These are phyloP conservation scores for Kazachstania psychrophila DNA, from an alignment of 805 yeast genomes.

Conservation along the genomic window DNA sequence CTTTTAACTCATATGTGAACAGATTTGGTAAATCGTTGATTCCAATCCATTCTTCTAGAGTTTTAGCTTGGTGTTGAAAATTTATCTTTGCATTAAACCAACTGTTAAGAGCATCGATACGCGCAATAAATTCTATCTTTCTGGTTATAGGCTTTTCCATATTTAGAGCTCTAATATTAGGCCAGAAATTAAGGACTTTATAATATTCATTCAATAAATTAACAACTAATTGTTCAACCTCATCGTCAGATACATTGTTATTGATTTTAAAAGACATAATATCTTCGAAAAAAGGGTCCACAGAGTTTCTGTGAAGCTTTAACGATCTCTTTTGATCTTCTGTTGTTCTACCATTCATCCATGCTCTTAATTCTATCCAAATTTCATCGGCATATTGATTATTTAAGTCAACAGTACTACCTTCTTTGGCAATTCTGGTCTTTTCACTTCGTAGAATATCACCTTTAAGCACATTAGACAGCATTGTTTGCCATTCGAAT, in stretches of 20 bases:
- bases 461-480: conserved; percentile 82
- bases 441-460: conserved; percentile 90
- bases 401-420: conserved; percentile 20
- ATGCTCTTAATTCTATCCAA: conserved; percentile 85
- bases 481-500: conserved; percentile 93
- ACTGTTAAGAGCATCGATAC: conserved; percentile 68
- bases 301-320: conserved; percentile 56
- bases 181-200: conserved; percentile 68
- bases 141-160: conserved; percentile 66
- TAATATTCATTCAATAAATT: conserved; percentile 52
- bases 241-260: conserved; percentile 31
- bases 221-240: conserved; percentile 44
- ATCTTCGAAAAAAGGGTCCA: conserved; percentile 64
- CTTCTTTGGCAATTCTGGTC: conserved; percentile 54
- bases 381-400: conserved; percentile 35
- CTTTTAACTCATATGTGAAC: conserved; percentile 8
- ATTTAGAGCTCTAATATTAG: conserved; percentile 67
- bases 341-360: conserved; percentile 70
- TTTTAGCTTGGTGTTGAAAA: conserved; percentile 49
- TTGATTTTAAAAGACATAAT: conserved; percentile 53
- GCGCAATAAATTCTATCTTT: conserved; percentile 50
- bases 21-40: conserved; percentile 62
- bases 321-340: conserved; percentile 69
- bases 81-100: conserved; percentile 75
- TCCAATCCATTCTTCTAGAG: conserved; percentile 74